Conservation (phyloP, 352 stramenopile species). For the Thalassiosira hispida region DNA sequence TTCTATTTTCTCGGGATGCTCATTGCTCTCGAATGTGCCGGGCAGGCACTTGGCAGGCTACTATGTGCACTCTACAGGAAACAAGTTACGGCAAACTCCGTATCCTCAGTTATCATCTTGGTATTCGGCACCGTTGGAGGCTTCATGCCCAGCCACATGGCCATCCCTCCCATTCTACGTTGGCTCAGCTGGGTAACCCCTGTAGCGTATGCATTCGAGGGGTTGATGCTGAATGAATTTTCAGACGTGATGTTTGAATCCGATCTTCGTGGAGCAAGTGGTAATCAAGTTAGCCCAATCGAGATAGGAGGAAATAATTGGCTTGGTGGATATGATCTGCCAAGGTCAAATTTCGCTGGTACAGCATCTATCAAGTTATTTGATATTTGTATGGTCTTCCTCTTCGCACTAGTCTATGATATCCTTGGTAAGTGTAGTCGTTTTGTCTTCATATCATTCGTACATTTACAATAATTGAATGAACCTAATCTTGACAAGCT, state of each 20-base stretch:
- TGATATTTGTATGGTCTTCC: constrained; percentile 50
- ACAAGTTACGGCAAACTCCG: constrained; percentile 54
- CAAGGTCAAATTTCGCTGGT: constrained; percentile 12
- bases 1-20: constrained; percentile 54
- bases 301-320: constrained; percentile 35
- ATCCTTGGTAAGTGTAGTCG: constrained; percentile 32
- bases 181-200: constrained; percentile 56
- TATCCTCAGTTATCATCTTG: constrained; percentile 44
- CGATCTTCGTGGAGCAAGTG: constrained; percentile 7
- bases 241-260: constrained; percentile 16
- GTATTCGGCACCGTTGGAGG: constrained; percentile 52
- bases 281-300: not conserved
- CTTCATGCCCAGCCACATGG: constrained; percentile 49
- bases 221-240: constrained; percentile 60
- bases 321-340: constrained; percentile 26
- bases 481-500: too few species aligned
- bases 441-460: too few species aligned
- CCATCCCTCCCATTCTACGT: constrained; percentile 34
- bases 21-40: constrained; percentile 51
- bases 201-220: constrained; percentile 57
- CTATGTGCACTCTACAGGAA: constrained; percentile 51
- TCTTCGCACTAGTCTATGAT: constrained; percentile 54
- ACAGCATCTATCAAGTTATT: constrained; percentile 48
- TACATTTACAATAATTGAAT: too few species aligned
- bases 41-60: constrained; percentile 53